phyloP scores from a whole-genome alignment of 805 yeast species.

The Lipomyces chichibuensis region DNA sequence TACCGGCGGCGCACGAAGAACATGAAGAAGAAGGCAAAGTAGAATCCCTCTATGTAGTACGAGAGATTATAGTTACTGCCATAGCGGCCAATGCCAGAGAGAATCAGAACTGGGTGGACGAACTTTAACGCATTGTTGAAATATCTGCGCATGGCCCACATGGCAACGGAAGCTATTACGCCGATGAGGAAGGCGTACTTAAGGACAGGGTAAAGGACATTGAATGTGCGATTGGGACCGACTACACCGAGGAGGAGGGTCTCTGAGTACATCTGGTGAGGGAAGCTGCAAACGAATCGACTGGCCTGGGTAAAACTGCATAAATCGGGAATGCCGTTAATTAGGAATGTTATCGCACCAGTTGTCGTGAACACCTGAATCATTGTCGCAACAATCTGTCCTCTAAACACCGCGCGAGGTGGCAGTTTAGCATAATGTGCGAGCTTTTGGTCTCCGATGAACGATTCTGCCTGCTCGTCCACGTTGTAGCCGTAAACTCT shows the following conservation, averaged over 20 bases:
- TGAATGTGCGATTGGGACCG: constrained; percentile 38
- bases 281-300: constrained; percentile 38
- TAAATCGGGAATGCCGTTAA: constrained; percentile 33
- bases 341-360: constrained; percentile 53
- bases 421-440: constrained; percentile 61
- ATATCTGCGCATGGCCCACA: constrained; percentile 25
- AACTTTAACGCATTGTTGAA: constrained; percentile 14
- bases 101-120: constrained; percentile 35
- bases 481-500: constrained; percentile 55
- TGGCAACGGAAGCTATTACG: constrained; percentile 23
- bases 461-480: constrained; percentile 52
- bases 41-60: constrained; percentile 49
- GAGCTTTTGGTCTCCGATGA: constrained; percentile 48
- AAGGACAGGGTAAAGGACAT: constrained; percentile 32
- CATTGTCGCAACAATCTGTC: constrained; percentile 57
- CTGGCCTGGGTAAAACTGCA: constrained; percentile 35
- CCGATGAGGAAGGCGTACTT: constrained; percentile 38
- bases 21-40: constrained; percentile 57
- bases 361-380: constrained; percentile 60
- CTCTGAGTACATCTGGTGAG: constrained; percentile 37
- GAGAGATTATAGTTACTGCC: constrained; percentile 30
- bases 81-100: constrained; percentile 34
- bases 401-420: constrained; percentile 54
- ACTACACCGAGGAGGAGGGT: constrained; percentile 39
- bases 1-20: constrained; percentile 58